Conservation (phyloP, 345 rosid genomes). For the Combretum micranthum region DNA sequence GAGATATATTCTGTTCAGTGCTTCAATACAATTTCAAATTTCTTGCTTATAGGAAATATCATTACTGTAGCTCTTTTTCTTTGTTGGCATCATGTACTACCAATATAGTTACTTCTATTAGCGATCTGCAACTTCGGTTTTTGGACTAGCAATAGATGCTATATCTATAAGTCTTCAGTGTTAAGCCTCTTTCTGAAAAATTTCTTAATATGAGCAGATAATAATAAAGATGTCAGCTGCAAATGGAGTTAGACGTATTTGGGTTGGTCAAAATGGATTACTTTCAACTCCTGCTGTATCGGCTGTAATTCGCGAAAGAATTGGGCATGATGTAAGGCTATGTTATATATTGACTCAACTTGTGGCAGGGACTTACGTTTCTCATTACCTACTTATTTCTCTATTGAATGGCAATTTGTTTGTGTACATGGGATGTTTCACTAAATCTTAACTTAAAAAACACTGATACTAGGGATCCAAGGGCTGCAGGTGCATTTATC, state of each 20-base stretch:
- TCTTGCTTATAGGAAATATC: too few relatives aligned
- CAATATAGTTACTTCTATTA: too few relatives aligned
- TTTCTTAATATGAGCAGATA: constrained; percentile 32
- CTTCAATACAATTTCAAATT: too few relatives aligned
- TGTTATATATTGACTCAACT: constrained; percentile 7
- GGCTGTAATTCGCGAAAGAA: constrained; percentile 89
- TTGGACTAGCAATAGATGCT: too few relatives aligned
- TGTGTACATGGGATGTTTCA: too few relatives aligned
- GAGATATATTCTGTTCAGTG: too few relatives aligned
- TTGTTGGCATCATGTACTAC: too few relatives aligned
- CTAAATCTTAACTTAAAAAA: too few relatives aligned
- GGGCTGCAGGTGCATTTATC: constrained; percentile 88
- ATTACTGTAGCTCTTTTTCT: too few relatives aligned
- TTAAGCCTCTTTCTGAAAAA: neutral
- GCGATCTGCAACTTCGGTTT: too few relatives aligned
- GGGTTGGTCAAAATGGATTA: constrained; percentile 94
- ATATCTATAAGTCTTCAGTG: neutral
- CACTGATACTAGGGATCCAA: constrained; percentile 62
- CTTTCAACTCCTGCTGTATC: constrained; percentile 99
- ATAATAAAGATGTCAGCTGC: constrained; percentile 93
- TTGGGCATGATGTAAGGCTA: constrained; percentile 74
- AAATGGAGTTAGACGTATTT: constrained; percentile 86
- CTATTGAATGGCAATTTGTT: neutral
- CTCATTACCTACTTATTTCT: neutral
- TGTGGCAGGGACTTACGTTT: neutral